Conservation (phyloP, 2,329 filamentous ascomycete species). For the Cryphonectria japonica region DNA sequence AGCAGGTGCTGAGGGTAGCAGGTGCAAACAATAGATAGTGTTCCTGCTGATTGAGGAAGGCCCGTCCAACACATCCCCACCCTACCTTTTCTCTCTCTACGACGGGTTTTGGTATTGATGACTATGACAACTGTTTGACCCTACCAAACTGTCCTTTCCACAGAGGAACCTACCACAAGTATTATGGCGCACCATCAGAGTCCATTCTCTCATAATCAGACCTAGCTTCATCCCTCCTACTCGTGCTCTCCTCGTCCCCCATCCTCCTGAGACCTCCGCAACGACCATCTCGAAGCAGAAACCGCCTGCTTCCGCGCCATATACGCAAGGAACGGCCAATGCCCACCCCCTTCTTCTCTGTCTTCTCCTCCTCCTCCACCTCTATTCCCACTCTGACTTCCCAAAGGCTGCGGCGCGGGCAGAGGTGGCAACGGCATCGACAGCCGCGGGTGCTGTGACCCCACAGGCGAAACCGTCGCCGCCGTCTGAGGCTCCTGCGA, state of each 20-base stretch:
- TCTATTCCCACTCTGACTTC: neutral
- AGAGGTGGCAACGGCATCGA: neutral
- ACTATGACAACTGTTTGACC: neutral
- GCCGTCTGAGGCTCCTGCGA: neutral
- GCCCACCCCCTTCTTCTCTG: slow-evolving; percentile 10
- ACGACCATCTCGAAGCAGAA: slow-evolving; percentile 23
- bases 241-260: neutral
- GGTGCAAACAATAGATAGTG: neutral
- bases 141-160: neutral
- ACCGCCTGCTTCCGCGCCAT: slow-evolving; percentile 28
- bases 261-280: slow-evolving; percentile 10
- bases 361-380: too few relatives aligned
- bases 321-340: slow-evolving; percentile 22
- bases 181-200: neutral
- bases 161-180: neutral
- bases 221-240: neutral
- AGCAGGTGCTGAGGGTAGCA: neutral
- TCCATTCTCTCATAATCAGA: neutral
- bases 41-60: neutral
- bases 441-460: neutral
- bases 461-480: neutral
- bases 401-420: neutral
- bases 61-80: neutral
- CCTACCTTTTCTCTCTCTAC: neutral
- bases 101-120: neutral